Evolutionary conservation across 306 rosid species (phyloP).

Genomic region (Lithocarpus polystachyus): DNA sequence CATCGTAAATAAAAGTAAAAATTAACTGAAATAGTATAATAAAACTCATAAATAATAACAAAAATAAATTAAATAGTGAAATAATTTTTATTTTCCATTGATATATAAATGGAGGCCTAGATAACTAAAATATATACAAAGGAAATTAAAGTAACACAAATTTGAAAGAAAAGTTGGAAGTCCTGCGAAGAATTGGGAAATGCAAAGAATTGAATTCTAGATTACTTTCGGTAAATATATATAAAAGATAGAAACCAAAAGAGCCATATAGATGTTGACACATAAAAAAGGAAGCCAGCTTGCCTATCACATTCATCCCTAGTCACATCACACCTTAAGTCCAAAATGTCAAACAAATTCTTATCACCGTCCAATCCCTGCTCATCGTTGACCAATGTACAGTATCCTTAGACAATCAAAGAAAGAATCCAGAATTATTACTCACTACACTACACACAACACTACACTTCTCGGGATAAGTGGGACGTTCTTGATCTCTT

Average conservation of each 20-base stretch:
- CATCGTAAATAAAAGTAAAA: too few relatives aligned
- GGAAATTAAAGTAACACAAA: background rate
- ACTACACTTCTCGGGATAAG: background rate
- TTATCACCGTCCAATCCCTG: slow-evolving; percentile 42
- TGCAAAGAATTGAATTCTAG: background rate
- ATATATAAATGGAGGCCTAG: too few relatives aligned
- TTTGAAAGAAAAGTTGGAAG: background rate
- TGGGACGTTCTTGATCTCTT: background rate
- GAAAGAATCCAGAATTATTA: slow-evolving; percentile 3
- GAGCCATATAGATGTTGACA: slow-evolving; percentile 5
- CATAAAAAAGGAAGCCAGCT: slow-evolving; percentile 25
- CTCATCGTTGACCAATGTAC: slow-evolving; percentile 48
- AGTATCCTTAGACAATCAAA: slow-evolving; percentile 27
- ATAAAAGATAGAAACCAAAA: background rate
- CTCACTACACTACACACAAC: too few relatives aligned
- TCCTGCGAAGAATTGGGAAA: background rate
- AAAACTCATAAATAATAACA: too few relatives aligned
- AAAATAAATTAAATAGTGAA: too few relatives aligned
- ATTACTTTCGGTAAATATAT: background rate
- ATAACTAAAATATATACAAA: too few relatives aligned
- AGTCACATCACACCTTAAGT: slow-evolving; percentile 46
- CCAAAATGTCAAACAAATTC: slow-evolving; percentile 35
- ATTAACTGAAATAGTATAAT: too few relatives aligned
- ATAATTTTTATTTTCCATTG: too few relatives aligned
- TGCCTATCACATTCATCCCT: slow-evolving; percentile 4